Evolutionary conservation across 257 asterid species (phyloP).

Genomic region (Plantago elongata): DNA sequence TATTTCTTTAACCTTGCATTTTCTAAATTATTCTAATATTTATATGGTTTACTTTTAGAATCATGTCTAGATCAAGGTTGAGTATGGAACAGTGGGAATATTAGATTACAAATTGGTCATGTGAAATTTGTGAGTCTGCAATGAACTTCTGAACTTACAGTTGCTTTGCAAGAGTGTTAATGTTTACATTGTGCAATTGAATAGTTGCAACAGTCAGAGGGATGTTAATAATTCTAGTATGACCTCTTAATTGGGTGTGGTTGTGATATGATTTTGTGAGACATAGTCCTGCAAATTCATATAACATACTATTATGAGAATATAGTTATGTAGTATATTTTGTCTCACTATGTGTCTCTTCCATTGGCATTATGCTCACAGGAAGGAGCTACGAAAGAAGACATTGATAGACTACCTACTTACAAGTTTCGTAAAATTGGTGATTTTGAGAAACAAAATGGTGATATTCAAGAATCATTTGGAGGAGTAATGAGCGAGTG

Average conservation of each 20-base stretch:
- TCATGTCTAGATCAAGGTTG: no score
- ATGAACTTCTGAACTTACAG: background rate
- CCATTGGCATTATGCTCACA: constrained; percentile 28
- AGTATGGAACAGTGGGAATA: no score
- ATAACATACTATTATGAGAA: no score
- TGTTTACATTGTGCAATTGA: background rate
- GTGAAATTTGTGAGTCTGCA: background rate
- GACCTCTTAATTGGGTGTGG: no score
- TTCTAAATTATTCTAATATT: no score
- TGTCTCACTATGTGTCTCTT: background rate
- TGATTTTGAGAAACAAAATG: constrained; percentile 88
- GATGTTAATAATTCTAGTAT: no score
- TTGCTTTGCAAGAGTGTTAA: background rate
- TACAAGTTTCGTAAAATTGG: constrained; percentile 82
- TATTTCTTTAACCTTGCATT: no score
- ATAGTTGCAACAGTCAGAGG: no score
- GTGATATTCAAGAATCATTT: constrained; percentile 86
- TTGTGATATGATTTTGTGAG: no score
- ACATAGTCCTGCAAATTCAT: no score
- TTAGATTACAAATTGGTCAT: background rate
- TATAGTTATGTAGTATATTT: no score
- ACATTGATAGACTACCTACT: constrained; percentile 76
- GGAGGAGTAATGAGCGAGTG: constrained; percentile 92
- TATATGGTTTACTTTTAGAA: no score
- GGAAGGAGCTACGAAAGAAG: constrained; percentile 99